Conservation (phyloP, 768 basidiomycete species). For the Boletus huronensis region DNA sequence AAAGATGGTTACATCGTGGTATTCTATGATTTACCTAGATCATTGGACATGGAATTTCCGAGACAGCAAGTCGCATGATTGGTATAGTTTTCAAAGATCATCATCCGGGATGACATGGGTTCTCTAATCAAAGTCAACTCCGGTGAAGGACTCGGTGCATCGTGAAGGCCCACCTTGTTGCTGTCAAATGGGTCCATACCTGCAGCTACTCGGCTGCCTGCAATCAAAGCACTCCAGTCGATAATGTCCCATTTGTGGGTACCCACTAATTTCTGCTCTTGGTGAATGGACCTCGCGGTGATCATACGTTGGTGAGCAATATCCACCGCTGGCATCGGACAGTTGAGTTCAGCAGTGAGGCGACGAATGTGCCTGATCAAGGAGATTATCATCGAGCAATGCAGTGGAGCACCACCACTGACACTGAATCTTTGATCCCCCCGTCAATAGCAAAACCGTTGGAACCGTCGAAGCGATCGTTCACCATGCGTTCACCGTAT, state of each 20-base stretch:
- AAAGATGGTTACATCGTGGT: not conserved
- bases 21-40: not conserved
- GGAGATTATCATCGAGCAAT: slow-evolving; percentile 5
- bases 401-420: slow-evolving; percentile 18
- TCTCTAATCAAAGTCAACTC: slow-evolving; percentile 6
- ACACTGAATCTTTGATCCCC: slow-evolving; percentile 84
- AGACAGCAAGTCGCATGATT: not conserved
- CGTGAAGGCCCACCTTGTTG: slow-evolving; percentile 23
- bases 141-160: not conserved
- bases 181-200: slow-evolving; percentile 51
- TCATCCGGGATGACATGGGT: slow-evolving; percentile 23
- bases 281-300: slow-evolving; percentile 72
- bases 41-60: not conserved
- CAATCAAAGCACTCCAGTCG: slow-evolving; percentile 83
- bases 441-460: slow-evolving; percentile 78
- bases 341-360: slow-evolving; percentile 59
- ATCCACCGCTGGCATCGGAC: slow-evolving; percentile 70
- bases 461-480: slow-evolving; percentile 70
- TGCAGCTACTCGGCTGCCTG: slow-evolving; percentile 71
- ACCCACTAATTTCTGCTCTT: slow-evolving; percentile 41
- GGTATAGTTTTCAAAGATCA: slow-evolving; percentile 1
- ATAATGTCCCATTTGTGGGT: slow-evolving; percentile 53
- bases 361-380: slow-evolving; percentile 59
- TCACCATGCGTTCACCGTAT: slow-evolving; percentile 67
- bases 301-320: slow-evolving; percentile 75